Base-by-base conservation (phyloP, 208 protist species). In the Leishmania tarentolae region DNA sequence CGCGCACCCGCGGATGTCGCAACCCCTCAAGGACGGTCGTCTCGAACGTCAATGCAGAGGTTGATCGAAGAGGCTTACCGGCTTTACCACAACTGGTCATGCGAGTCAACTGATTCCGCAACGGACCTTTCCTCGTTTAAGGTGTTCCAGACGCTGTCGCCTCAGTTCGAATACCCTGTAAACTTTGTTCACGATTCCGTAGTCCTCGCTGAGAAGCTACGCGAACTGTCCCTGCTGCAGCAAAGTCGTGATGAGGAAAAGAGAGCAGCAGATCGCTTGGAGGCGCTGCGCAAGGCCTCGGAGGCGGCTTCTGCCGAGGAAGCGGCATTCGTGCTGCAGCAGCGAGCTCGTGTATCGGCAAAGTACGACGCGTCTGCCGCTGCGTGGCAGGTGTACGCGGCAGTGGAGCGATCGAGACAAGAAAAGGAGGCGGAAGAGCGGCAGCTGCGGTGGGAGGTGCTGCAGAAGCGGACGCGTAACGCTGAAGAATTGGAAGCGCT, bases 21-120 rank as follows among this genome's bases (percentile, higher is more conserved):
- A 0, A 13, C 74, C 42, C 2, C 59, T 42, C 35, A 35, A 11
- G 6, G 28, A 17, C 35, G 8, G 8, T 52, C 71, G 35, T 28
- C 69, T 8, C 40, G 6, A 8, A 53, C 57, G n/a, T 50, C 65
- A 3, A 3, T 88, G 59, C 59, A 79, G 71, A 11, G 37, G 3
- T 75, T 95, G 28, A 87, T 97, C 59, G 88, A 91, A 50, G 85
- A 89, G 15, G 77, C 87, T 37, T 95, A 95, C 80, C 56, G 66
- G 5, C 76, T 95, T 37, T 77, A 83, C 59, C 74, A 75, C 71
- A 72, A 78, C 9, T 89, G 57, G 80, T 61, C 63, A 11, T 24
- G 46, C 47, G 73, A 50, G 61, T 35, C 21, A 21, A n/a, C 17
- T 31, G 65, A 75, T 42, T 42, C 11, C n/a, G 15, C 37, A n/a